Conservation (phyloP, 2,329 filamentous ascomycete species). For the Beauveria scarabaeidicola region DNA sequence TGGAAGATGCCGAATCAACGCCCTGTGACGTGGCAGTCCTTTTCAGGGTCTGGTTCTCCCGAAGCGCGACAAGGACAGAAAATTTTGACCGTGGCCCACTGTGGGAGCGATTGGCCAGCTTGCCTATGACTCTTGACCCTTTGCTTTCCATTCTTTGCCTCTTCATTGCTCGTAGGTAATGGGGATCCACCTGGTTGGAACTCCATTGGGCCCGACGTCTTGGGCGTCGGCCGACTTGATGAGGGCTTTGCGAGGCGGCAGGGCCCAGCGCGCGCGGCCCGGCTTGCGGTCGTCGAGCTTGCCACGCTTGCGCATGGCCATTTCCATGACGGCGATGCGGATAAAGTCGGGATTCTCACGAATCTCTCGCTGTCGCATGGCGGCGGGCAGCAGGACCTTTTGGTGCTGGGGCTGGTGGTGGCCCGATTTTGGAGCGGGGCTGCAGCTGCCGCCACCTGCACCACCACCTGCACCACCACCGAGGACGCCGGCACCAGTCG, state of each 20-base stretch:
- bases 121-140: neutral
- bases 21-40: slow-evolving; percentile 3
- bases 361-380: slow-evolving; percentile 56
- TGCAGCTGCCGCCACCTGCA: neutral
- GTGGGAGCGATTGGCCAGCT: neutral
- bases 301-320: slow-evolving; percentile 59
- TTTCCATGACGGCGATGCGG: slow-evolving; percentile 62
- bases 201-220: slow-evolving; percentile 47
- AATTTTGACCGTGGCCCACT: neutral
- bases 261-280: slow-evolving; percentile 58
- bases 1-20: neutral
- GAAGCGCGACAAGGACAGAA: neutral
- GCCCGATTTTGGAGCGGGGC: slow-evolving; percentile 10
- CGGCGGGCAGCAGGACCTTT: slow-evolving; percentile 23
- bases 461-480: neutral
- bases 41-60: neutral
- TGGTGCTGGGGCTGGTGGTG: slow-evolving; percentile 14
- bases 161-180: slow-evolving; percentile 4
- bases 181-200: slow-evolving; percentile 51
- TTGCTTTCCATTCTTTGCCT: neutral
- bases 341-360: slow-evolving; percentile 65
- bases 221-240: slow-evolving; percentile 34
- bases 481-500: slow-evolving; percentile 15
- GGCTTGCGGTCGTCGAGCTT: slow-evolving; percentile 58
- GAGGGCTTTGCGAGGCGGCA: slow-evolving; percentile 54